Percentiles rank a stretch among this genome's conserved stretches.
These are phyloP conservation scores for Cladobotryum protrusum DNA, from an alignment of 2,329 filamentous ascomycete species.

Conservation along the genomic window DNA sequence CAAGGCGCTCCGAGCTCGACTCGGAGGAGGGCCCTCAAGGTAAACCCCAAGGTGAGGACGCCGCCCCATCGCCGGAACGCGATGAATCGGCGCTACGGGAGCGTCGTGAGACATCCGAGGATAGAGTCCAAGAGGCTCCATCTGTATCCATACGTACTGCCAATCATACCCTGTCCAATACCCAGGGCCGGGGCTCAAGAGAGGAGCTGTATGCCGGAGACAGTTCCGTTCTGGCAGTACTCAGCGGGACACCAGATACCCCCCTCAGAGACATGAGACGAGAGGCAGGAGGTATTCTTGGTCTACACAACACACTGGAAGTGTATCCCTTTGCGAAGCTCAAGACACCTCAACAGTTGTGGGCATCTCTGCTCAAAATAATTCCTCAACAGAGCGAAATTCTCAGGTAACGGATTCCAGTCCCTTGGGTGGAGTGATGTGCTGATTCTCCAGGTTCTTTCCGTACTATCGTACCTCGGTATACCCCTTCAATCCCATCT, in stretches of 20 bases:
- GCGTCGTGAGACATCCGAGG: no score
- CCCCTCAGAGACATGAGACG: slow-evolving; percentile 6
- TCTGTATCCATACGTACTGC: no score
- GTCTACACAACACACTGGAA: slow-evolving; percentile 6
- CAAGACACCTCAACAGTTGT: slow-evolving; percentile 6
- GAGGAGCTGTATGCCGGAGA: slow-evolving; percentile 4
- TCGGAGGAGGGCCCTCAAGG: no score
- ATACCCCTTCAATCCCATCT: slow-evolving; percentile 2
- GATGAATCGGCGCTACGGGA: no score
- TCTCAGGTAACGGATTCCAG: background rate
- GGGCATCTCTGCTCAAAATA: background rate
- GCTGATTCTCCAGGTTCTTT: background rate
- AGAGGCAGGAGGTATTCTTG: slow-evolving; percentile 5
- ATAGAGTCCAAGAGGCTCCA: no score
- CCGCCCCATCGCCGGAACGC: background rate
- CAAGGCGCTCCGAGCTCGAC: background rate
- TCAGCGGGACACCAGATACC: slow-evolving; percentile 1
- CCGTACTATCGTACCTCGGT: slow-evolving; percentile 3
- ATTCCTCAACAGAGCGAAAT: slow-evolving; percentile 6
- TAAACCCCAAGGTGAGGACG: no score
- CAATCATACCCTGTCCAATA: no score
- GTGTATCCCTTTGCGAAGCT: slow-evolving; percentile 8
- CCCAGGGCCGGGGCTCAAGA: background rate
- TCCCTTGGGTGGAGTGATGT: background rate
- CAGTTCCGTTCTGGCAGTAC: slow-evolving; percentile 4